Base-by-base conservation (phyloP, 306 rosid species). In the Lotus japonicus region DNA sequence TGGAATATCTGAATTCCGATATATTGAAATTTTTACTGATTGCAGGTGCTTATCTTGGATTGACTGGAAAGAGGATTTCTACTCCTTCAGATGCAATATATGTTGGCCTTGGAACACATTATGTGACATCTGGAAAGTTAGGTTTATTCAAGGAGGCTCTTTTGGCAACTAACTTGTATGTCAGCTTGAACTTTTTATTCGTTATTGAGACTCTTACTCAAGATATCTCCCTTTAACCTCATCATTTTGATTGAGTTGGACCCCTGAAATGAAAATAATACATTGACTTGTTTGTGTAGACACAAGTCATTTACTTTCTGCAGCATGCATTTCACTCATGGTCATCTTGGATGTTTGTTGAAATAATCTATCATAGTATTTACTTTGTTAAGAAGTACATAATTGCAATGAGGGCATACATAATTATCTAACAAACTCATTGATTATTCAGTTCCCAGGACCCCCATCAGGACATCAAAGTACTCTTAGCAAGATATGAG, bases 31-130 rank as follows among this genome's bases (percentile, higher is more conserved):
- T 15, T 14, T 81, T 58, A 17, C 67, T 75, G 55, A 74, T 55
- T 72, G 70, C 74, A 95, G 99, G 99, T 70, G 95, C 92, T 42
- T 95, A 90, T 79, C 95, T 95, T 76, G 99, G 99, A 68, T 64
- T 95, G 84, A 95, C 99, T 67, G 97, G 99, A 56, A 95, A 88
- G 81, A 86, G 95, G 80, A 81, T 90, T 69, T 82, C 88, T 6
- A 84, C 95, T 36, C 92, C 99, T 62, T 64, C 95, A 5, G 99
- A 95, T 84, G 95, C 99, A 33, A 81, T 95, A 70, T 95, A 77
- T 68, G 88, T 78, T 60, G 96, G 99, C 19, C 86, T 95, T 19
- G 99, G 99, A 77, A 83, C 99, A 59, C 97, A 95, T 82, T 95
- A 81, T 55, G 96, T 95, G 71, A 90, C 91, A 41, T 95, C 97